These are phyloP conservation scores for Barnettozyma botsteinii DNA, from an alignment of 805 yeast genomes.

Conservation along the genomic window DNA sequence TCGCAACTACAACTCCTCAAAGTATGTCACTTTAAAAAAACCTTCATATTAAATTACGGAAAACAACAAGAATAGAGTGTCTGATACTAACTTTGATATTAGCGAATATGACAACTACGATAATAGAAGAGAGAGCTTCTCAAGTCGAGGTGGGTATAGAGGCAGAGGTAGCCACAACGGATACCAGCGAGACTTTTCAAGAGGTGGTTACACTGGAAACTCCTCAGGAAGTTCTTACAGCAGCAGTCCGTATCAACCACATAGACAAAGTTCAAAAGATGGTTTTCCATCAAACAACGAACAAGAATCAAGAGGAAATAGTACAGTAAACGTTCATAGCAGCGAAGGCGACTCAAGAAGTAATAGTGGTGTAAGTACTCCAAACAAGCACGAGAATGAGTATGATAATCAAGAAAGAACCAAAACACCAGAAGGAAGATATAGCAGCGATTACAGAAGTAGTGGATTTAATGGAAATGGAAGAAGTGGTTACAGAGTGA, in stretches of 20 bases:
- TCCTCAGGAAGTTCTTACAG: not conserved
- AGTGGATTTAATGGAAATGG: not conserved
- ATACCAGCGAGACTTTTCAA: not conserved
- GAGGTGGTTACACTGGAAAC: not conserved
- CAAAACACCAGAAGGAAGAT: not conserved
- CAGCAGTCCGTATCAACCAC: not conserved
- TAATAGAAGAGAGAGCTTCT: constrained; percentile 1
- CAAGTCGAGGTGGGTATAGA: constrained; percentile 5
- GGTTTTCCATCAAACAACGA: not conserved
- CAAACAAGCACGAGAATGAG: not conserved
- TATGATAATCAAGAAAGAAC: not conserved
- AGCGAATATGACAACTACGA: constrained; percentile 1
- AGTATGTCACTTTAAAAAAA: constrained; percentile 2
- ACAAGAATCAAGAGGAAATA: not conserved
- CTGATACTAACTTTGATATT: not conserved
- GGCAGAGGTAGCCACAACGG: not conserved
- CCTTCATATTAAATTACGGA: not conserved
- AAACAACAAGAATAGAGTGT: not conserved
- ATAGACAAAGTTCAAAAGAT: not conserved
- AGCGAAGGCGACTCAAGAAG: not conserved
- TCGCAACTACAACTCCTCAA: constrained; percentile 4
- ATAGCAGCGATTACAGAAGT: constrained; percentile 1
- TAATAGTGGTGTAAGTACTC: not conserved
- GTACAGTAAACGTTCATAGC: not conserved
- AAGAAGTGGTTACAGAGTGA: constrained; percentile 4